phyloP scores from a whole-genome alignment of 495 filamentous ascomycete genomes.

The Letharia lupina region DNA sequence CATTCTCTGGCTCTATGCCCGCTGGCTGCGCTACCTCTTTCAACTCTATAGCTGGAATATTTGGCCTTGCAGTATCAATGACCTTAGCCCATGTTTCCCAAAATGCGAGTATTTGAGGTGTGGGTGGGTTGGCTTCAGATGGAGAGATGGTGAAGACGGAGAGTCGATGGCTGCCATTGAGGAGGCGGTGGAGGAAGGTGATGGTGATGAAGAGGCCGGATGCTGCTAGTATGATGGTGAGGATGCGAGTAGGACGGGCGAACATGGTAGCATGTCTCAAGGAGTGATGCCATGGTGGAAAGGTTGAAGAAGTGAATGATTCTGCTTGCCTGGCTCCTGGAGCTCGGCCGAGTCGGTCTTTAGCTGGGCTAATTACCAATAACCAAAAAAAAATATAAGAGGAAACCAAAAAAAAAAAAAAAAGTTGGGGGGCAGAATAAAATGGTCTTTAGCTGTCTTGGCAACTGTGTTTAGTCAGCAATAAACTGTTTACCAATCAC shows the following conservation, averaged over 20 bases:
- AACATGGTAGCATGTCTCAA: not conserved
- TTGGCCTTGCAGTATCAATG: constrained; percentile 8
- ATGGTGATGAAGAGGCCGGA: constrained; percentile 1
- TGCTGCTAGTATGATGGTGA: constrained; percentile 9
- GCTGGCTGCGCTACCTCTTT: not conserved
- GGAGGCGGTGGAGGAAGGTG: constrained; percentile 2
- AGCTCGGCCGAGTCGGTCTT: not conserved
- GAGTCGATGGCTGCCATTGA: constrained; percentile 3
- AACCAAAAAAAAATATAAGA: too few relatives aligned
- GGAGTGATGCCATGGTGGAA: not conserved
- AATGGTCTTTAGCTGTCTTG: not conserved
- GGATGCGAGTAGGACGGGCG: constrained; percentile 1
- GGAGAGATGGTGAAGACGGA: constrained; percentile 6
- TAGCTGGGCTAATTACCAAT: too few relatives aligned
- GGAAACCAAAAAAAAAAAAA: too few relatives aligned
- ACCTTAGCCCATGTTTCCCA: constrained; percentile 13
- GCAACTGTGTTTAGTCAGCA: not conserved
- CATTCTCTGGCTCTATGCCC: constrained; percentile 4
- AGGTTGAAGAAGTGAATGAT: not conserved
- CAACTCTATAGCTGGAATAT: constrained; percentile 1
- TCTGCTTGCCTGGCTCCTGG: not conserved
- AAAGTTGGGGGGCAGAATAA: too few relatives aligned
- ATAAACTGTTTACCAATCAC: not conserved
- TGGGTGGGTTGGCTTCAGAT: constrained; percentile 9
- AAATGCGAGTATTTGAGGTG: constrained; percentile 9